These are phyloP conservation scores for Gossypium armourianum DNA, from an alignment of 441 rosid species.

Conservation along the genomic window DNA sequence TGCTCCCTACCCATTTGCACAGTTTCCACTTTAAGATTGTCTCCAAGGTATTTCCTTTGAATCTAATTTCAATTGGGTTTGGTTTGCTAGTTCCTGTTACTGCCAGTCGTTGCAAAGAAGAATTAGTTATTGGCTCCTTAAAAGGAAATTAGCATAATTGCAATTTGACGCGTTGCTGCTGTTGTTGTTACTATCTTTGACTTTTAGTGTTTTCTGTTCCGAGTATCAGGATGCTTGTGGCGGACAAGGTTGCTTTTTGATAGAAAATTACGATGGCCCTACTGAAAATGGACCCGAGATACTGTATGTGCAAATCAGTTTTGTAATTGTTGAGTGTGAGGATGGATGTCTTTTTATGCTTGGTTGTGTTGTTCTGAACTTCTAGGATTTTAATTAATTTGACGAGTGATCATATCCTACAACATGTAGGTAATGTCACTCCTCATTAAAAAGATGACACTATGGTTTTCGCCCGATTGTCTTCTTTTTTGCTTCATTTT, in stretches of 20 bases:
- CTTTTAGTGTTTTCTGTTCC: slow-evolving; percentile 20
- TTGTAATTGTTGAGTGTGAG: neutral
- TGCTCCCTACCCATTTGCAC: slow-evolving; percentile 55
- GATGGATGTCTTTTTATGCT: neutral
- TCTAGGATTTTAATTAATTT: neutral
- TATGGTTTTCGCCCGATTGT: neutral
- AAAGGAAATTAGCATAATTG: neutral
- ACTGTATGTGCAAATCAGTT: slow-evolving; percentile 35
- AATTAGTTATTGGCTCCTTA: neutral
- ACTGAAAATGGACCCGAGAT: slow-evolving; percentile 51
- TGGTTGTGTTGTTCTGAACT: neutral
- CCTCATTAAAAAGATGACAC: neutral
- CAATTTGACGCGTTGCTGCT: neutral
- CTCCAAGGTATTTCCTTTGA: slow-evolving; percentile 37
- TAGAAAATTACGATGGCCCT: slow-evolving; percentile 34
- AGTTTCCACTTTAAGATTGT: slow-evolving; percentile 63
- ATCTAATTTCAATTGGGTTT: neutral
- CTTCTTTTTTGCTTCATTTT: neutral
- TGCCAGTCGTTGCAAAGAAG: neutral
- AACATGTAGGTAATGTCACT: neutral
- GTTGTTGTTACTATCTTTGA: neutral
- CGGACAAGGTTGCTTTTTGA: slow-evolving; percentile 60
- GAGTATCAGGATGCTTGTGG: slow-evolving; percentile 64
- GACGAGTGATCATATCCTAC: neutral
- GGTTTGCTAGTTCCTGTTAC: neutral